Evolutionary conservation across 352 stramenopile genomes (phyloP), one percentile per base, ranked within the genome.

Genomic region (Aphanomyces euteiches): DNA sequence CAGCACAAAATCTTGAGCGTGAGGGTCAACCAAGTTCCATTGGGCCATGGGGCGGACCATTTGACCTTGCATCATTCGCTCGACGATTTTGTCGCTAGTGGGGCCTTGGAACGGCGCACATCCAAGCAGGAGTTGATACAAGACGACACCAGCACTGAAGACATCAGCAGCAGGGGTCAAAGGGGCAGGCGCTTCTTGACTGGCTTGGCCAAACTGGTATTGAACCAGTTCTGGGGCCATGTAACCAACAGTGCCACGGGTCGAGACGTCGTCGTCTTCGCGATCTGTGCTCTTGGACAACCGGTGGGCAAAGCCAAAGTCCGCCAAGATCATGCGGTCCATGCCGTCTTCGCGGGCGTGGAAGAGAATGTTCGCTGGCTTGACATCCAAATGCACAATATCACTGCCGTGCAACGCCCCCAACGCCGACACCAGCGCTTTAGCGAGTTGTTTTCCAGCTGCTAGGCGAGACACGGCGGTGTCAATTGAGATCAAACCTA

Each of bases 301-400:
- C 5, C 81, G 66, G 48, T 83, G 73, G 6, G 85, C 81, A 13
- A 77, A 83, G 1, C 85, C 85, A 77, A 93, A 93, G 76, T 93
- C 85, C 6, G 78, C 79, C 3, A 93, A 67, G 64, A 90, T 89
- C 47, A 90, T 77, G 0, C 77, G 81, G 47, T 86, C 77, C 3
- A 79, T 54, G 47, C 89, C 38, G 75, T 56, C 17, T 78, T 58
- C 28, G 77, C 84, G 17, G 76, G 71, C 67, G 84, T 87, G 56
- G 36, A 93, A 91, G 56, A 92, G 81, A 13, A 93, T 54, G 58
- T 93, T 93, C 64, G 90, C 82, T 2, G 85, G 85, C 73, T 93
- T 93, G 57, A 93, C 85, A 50, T 92, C 85, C 65, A 93, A 56
- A 37, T 93, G 85, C 6, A 92, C 75, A 19, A 93, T 73, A 17